A percentile compares a stretch with the other conserved stretches of the same genome.
phyloP scores from a whole-genome alignment of 345 rosid genomes.

The Citrus sinensis region DVS_A1.0 CM039162.1:25251001-25251500 shows the following conservation, averaged over 20 bases:
- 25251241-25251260: slow-evolving; percentile 4
- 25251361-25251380: neutral
- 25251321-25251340: neutral
- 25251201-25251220: slow-evolving; percentile 36
- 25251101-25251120: slow-evolving; percentile 30
- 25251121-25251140: slow-evolving; percentile 26
- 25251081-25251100: slow-evolving; percentile 26
- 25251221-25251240: slow-evolving; percentile 20
- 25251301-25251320: slow-evolving; percentile 31
- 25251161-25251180: slow-evolving; percentile 32
- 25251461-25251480: neutral
- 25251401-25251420: neutral
- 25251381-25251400: neutral
- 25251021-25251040: slow-evolving; percentile 60
- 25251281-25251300: slow-evolving; percentile 7
- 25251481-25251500: neutral
- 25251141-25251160: slow-evolving; percentile 32
- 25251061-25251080: slow-evolving; percentile 43
- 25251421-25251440: neutral
- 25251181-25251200: slow-evolving; percentile 40
- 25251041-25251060: slow-evolving; percentile 52
- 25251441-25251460: neutral
- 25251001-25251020: slow-evolving; percentile 33
- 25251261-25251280: slow-evolving; percentile 25
- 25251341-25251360: neutral